phyloP scores from a whole-genome alignment of 805 yeast species.

The Lachancea lanzarotensis region DNA sequence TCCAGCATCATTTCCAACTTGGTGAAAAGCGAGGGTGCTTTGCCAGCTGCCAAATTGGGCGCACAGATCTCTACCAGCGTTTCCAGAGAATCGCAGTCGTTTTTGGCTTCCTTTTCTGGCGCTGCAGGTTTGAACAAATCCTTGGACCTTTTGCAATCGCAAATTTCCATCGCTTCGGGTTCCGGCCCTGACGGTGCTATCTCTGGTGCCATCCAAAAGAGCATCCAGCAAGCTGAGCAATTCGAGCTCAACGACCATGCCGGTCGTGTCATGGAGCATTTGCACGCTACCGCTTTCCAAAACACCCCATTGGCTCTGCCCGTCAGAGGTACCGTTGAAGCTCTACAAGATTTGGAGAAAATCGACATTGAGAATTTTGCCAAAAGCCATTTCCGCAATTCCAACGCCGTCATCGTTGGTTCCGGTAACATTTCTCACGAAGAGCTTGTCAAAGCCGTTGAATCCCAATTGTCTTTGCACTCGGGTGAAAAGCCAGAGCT shows the following conservation, averaged over 20 bases:
- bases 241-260: constrained; percentile 52
- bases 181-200: constrained; percentile 38
- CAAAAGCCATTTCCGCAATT: constrained; percentile 49
- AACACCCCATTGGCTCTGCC: constrained; percentile 77
- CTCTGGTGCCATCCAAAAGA: constrained; percentile 40
- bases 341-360: constrained; percentile 49
- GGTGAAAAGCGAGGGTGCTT: constrained; percentile 34
- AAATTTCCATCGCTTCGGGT: constrained; percentile 32
- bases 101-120: constrained; percentile 48
- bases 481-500: constrained; percentile 48
- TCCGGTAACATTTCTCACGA: constrained; percentile 70
- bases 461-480: constrained; percentile 38
- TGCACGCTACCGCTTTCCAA: constrained; percentile 81
- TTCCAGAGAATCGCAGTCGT: constrained; percentile 59
- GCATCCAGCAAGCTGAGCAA: constrained; percentile 41
- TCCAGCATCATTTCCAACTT: constrained; percentile 55
- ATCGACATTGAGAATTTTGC: constrained; percentile 54
- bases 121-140: constrained; percentile 44
- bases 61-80: constrained; percentile 48
- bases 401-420: constrained; percentile 61
- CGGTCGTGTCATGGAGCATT: constrained; percentile 60
- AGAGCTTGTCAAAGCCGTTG: constrained; percentile 59
- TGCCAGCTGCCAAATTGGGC: constrained; percentile 43
- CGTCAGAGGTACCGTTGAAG: constrained; percentile 64
- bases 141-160: constrained; percentile 43